A percentile compares a stretch with the other conserved stretches of the same genome.
Conservation (phyloP, 495 filamentous ascomycete species). For the Filosporella fistucella region DNA sequence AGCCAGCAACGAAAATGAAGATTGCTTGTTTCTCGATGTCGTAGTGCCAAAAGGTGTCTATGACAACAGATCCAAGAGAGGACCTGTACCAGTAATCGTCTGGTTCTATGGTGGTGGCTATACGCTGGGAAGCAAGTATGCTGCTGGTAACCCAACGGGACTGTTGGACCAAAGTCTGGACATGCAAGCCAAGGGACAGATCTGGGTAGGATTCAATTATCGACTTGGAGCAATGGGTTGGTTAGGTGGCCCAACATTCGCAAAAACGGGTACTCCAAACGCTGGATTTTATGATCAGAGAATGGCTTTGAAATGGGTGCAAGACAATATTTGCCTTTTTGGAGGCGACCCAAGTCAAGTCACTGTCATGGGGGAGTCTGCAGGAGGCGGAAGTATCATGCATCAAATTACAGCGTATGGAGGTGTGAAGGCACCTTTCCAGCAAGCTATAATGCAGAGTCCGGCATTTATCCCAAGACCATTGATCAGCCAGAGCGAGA, state of each 20-base stretch:
- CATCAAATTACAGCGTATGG: conserved; percentile 55
- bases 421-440: conserved; percentile 11
- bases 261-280: conserved; percentile 45
- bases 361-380: conserved; percentile 68
- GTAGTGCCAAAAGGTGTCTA: conserved; percentile 39
- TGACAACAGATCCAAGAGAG: conserved; percentile 11
- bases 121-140: conserved; percentile 41
- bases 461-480: conserved; percentile 11
- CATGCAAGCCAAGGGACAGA: conserved; percentile 24
- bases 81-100: conserved; percentile 26
- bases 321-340: conserved; percentile 62
- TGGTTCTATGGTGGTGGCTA: conserved; percentile 61
- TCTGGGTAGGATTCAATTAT: conserved; percentile 62
- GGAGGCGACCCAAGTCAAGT: conserved; percentile 61
- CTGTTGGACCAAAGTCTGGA: conserved; percentile 19
- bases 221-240: conserved; percentile 41
- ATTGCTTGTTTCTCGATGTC: conserved; percentile 47
- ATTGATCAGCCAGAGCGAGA: not conserved
- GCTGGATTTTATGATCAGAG: conserved; percentile 63
- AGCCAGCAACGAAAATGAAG: conserved; percentile 25
- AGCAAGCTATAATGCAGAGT: conserved; percentile 24
- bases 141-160: not conserved
- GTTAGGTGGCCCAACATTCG: conserved; percentile 40
- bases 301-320: conserved; percentile 68
- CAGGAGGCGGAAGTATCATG: conserved; percentile 61